These are phyloP conservation scores for Solanum pinnatisectum DNA, from an alignment of 257 asterid genomes.

Conservation along the genomic window DNA sequence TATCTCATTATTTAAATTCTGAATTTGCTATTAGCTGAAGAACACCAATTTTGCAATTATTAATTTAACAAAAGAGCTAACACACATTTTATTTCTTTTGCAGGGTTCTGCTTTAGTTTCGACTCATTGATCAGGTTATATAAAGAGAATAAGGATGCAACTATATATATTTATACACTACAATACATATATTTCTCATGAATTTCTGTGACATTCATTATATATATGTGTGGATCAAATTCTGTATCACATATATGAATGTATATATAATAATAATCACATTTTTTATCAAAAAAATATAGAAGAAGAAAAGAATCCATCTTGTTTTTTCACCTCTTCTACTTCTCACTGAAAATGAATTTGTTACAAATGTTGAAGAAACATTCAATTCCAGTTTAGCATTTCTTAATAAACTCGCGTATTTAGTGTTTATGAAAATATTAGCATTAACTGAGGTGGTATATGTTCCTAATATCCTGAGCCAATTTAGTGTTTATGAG, in stretches of 20 bases:
- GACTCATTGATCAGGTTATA: background rate
- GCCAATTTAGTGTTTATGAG: too few relatives aligned
- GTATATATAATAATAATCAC: background rate
- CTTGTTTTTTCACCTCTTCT: background rate
- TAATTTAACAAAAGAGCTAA: background rate
- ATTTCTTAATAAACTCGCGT: background rate
- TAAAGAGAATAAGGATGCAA: background rate
- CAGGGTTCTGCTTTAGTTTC: background rate
- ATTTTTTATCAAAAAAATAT: background rate
- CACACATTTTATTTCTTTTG: background rate
- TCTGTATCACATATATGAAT: background rate
- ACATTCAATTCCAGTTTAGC: background rate
- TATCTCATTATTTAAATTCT: background rate
- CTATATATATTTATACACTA: background rate
- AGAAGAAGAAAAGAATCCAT: background rate
- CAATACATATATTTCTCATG: background rate
- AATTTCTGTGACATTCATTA: background rate
- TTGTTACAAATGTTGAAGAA: background rate
- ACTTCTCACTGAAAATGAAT: background rate
- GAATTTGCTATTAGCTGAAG: background rate
- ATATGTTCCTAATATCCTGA: too few relatives aligned
- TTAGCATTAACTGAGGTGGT: background rate
- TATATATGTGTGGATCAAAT: background rate
- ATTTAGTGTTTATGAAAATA: background rate
- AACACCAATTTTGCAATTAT: background rate